phyloP scores from a whole-genome alignment of 805 yeast genomes.

The Metschnikowia peoriensis region DNA sequence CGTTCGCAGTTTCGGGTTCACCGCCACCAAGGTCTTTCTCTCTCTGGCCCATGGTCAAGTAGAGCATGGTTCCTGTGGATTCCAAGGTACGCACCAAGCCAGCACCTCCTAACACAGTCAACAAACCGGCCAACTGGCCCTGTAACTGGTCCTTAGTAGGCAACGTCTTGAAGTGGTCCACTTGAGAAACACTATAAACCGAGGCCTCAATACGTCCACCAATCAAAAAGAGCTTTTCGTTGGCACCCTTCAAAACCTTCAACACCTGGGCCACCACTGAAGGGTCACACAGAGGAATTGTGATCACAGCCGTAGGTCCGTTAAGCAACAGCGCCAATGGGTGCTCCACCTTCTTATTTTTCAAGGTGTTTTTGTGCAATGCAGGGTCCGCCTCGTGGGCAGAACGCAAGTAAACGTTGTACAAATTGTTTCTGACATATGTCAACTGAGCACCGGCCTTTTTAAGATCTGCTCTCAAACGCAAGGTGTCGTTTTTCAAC shows the following conservation, averaged over 20 bases:
- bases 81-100: conserved; percentile 83
- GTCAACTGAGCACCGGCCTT: conserved; percentile 69
- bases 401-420: conserved; percentile 74
- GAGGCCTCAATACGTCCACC: conserved; percentile 81
- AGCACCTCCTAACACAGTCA: conserved; percentile 85
- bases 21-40: conserved; percentile 37
- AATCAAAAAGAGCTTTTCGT: conserved; percentile 73
- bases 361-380: conserved; percentile 46
- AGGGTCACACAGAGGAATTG: conserved; percentile 73
- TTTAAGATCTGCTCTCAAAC: conserved; percentile 57
- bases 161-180: conserved; percentile 66
- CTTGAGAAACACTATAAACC: conserved; percentile 48
- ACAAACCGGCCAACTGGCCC: conserved; percentile 76
- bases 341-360: conserved; percentile 49
- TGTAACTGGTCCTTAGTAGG: conserved; percentile 72
- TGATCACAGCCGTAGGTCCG: conserved; percentile 85
- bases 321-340: conserved; percentile 67
- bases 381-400: conserved; percentile 75
- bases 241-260: conserved; percentile 57
- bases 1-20: conserved; percentile 13
- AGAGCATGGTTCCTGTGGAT: conserved; percentile 62
- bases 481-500: conserved; percentile 63
- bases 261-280: conserved; percentile 57
- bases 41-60: conserved; percentile 71
- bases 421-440: conserved; percentile 64